A percentile compares a stretch with the other conserved stretches of the same genome.
phyloP scores from a whole-genome alignment of 2,329 filamentous ascomycete species.

The Talaromyces sp. region DNA sequence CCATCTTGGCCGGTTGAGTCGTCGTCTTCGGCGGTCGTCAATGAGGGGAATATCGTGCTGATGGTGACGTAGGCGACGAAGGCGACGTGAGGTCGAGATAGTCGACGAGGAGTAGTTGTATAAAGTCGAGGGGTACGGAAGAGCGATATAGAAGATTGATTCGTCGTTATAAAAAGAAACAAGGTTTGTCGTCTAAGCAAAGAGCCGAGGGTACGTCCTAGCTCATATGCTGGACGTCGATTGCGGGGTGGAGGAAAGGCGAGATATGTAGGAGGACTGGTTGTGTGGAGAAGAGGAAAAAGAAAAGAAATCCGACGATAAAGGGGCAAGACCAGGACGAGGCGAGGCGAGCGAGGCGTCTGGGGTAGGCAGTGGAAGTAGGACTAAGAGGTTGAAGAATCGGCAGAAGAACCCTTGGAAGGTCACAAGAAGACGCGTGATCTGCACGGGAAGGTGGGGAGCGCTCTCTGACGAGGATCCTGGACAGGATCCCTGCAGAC shows the following conservation, averaged over 20 bases:
- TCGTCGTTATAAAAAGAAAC: background rate
- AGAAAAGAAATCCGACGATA: background rate
- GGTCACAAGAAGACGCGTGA: constrained; percentile 17
- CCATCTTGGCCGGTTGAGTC: constrained; percentile 51
- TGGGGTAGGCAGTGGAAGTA: background rate
- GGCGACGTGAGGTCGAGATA: background rate
- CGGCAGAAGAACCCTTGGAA: constrained; percentile 41
- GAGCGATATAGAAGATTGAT: background rate
- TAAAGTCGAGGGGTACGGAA: background rate
- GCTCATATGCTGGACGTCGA: background rate
- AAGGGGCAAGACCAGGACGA: background rate
- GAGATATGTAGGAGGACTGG: background rate
- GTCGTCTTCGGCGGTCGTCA: constrained; percentile 8
- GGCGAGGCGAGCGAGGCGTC: background rate
- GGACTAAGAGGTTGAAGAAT: constrained; percentile 36
- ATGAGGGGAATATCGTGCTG: background rate
- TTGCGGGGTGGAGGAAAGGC: background rate
- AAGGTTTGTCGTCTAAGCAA: background rate
- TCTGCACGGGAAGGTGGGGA: constrained; percentile 14
- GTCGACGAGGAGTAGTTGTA: background rate
- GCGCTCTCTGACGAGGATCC: background rate
- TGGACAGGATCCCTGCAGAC: background rate
- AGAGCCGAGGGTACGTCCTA: background rate
- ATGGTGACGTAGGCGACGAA: constrained; percentile 1
- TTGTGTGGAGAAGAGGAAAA: constrained; percentile 1